phyloP scores from a whole-genome alignment of 2,329 filamentous ascomycete species.

The Claviceps sp. region DNA sequence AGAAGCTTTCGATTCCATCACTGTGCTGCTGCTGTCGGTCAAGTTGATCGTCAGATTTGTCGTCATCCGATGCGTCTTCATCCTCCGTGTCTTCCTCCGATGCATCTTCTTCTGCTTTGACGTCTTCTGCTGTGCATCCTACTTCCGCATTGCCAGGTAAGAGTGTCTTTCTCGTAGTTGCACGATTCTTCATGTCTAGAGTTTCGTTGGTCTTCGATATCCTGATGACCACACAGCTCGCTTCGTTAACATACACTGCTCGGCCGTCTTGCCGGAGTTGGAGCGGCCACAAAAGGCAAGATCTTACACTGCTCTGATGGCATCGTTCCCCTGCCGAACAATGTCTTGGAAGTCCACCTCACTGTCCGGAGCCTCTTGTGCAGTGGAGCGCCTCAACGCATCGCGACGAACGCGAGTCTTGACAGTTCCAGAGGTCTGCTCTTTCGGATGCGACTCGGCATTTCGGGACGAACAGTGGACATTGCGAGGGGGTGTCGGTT shows the following conservation, averaged over 20 bases:
- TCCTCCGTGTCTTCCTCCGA: no score
- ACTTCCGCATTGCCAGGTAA: slow-evolving; percentile 3
- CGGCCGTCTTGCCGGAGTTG: neutral
- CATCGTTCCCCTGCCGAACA: slow-evolving; percentile 5
- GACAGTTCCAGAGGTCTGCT: slow-evolving; percentile 12
- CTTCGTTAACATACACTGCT: neutral
- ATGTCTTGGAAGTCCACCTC: slow-evolving; percentile 13
- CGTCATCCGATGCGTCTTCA: no score
- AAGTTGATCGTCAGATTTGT: neutral
- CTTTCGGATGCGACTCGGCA: slow-evolving; percentile 10
- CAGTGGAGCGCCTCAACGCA: slow-evolving; percentile 8
- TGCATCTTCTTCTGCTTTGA: no score
- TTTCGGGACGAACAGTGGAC: slow-evolving; percentile 13
- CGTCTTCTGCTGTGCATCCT: slow-evolving; percentile 1
- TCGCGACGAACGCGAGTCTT: slow-evolving; percentile 12
- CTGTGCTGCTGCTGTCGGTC: slow-evolving; percentile 4
- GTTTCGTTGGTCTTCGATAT: neutral
- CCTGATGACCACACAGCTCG: neutral
- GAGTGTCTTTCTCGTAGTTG: slow-evolving; percentile 6
- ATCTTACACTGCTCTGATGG: neutral
- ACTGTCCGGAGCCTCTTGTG: slow-evolving; percentile 14
- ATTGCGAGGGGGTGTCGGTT: slow-evolving; percentile 7
- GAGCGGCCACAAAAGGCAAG: no score
- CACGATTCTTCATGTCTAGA: neutral
- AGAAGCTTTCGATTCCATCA: slow-evolving; percentile 6